Evolutionary conservation across 805 yeast genomes (phyloP).

Genomic region (Danielozyma ontarioensis): DNA sequence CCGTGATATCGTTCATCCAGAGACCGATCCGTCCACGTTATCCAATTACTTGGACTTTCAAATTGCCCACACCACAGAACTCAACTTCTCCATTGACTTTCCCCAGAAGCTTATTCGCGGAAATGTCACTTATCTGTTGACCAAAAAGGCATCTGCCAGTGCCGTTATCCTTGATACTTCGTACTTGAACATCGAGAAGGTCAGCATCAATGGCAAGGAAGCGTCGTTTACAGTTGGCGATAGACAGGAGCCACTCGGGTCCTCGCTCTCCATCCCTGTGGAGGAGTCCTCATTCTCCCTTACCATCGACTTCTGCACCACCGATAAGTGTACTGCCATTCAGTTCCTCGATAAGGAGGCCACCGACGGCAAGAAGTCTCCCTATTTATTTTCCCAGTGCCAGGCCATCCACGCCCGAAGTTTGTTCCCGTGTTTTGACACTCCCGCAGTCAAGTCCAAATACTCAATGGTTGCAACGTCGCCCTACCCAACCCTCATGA

Average conservation of each 20-base stretch:
- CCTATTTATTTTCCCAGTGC: slow-evolving; percentile 81
- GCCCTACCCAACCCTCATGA: slow-evolving; percentile 63
- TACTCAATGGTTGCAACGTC: slow-evolving; percentile 57
- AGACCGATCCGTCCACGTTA: slow-evolving; percentile 13
- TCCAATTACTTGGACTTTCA: slow-evolving; percentile 10
- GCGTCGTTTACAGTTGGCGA: slow-evolving; percentile 31
- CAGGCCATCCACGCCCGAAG: slow-evolving; percentile 90
- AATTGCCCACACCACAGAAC: slow-evolving; percentile 8
- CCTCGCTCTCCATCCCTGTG: slow-evolving; percentile 39
- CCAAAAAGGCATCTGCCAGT: too few species aligned
- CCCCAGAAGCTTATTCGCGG: slow-evolving; percentile 6
- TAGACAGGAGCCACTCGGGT: slow-evolving; percentile 54
- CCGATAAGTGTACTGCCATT: slow-evolving; percentile 72
- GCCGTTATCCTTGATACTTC: slow-evolving; percentile 66
- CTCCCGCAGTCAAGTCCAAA: slow-evolving; percentile 76
- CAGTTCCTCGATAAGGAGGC: slow-evolving; percentile 77
- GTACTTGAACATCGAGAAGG: slow-evolving; percentile 43
- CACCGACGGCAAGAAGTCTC: slow-evolving; percentile 65
- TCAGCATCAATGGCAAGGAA: slow-evolving; percentile 36
- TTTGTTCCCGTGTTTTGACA: slow-evolving; percentile 85
- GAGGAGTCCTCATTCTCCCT: slow-evolving; percentile 18
- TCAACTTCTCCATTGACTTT: slow-evolving; percentile 11
- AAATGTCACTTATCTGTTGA: slow-evolving; percentile 1
- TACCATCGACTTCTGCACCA: slow-evolving; percentile 58
- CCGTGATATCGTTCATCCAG: too few species aligned